Evolutionary conservation across 1,284 basidiomycete species (phyloP).

Genomic region (Pyrrhoderma lamaoense): DNA sequence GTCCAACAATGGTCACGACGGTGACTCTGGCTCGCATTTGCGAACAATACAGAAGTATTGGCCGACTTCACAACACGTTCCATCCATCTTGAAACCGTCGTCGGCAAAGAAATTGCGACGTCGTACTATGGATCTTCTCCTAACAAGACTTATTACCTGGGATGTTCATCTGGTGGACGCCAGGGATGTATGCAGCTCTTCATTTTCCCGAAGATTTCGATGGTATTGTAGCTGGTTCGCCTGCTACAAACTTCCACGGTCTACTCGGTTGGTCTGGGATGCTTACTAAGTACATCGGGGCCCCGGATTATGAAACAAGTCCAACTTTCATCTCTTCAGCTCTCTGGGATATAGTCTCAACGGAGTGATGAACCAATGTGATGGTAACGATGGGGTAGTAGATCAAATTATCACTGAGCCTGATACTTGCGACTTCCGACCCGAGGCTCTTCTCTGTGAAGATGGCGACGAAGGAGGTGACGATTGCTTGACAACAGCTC

Average conservation of each 20-base stretch:
- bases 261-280: constrained; percentile 7
- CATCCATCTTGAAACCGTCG: constrained; percentile 24
- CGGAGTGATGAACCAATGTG: constrained; percentile 30
- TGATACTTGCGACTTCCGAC: constrained; percentile 24
- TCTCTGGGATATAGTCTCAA: too few relatives aligned
- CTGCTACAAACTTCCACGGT: constrained; percentile 23
- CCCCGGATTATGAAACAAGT: constrained; percentile 1
- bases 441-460: constrained; percentile 22
- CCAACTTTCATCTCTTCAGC: constrained; percentile 21
- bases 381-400: constrained; percentile 27
- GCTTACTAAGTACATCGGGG: constrained; percentile 11
- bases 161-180: constrained; percentile 27
- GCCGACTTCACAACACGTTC: constrained; percentile 27
- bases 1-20: constrained; percentile 27
- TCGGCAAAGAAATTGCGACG: constrained; percentile 25
- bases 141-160: constrained; percentile 26
- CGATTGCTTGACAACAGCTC: constrained; percentile 26
- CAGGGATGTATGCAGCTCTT: constrained; percentile 24
- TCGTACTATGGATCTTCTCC: constrained; percentile 23
- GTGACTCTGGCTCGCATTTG: constrained; percentile 22
- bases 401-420: constrained; percentile 30
- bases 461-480: background rate
- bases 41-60: constrained; percentile 23
- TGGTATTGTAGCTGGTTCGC: constrained; percentile 27
- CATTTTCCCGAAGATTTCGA: constrained; percentile 26